Conservation (phyloP, 768 basidiomycete genomes). For the Lentinula aciculospora region DNA sequence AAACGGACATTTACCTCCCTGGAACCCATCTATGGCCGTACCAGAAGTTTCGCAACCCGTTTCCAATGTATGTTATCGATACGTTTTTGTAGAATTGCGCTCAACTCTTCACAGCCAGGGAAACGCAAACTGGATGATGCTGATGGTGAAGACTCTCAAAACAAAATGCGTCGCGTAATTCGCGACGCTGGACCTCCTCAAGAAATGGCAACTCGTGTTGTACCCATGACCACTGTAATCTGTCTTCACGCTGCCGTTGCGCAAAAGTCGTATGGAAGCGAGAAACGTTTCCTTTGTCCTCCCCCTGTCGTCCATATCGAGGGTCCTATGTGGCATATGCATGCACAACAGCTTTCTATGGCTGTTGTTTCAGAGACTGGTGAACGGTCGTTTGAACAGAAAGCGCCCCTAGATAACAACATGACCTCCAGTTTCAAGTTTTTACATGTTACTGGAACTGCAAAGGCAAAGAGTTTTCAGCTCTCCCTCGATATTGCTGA, state of each 20-base stretch:
- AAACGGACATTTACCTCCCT: constrained; percentile 27
- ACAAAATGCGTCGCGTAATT: constrained; percentile 80
- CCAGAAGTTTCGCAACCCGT: constrained; percentile 19
- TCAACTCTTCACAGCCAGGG: constrained; percentile 20
- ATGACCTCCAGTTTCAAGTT: constrained; percentile 91
- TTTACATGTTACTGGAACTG: constrained; percentile 81
- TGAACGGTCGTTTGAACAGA: constrained; percentile 80
- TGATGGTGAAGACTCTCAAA: constrained; percentile 60
- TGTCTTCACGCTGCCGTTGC: constrained; percentile 91
- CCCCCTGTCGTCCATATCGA: constrained; percentile 92
- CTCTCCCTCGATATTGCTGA: constrained; percentile 83
- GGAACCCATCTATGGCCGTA: constrained; percentile 24
- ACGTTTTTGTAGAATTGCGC: constrained; percentile 13
- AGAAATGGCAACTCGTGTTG: constrained; percentile 58
- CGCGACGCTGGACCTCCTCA: constrained; percentile 65
- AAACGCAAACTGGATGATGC: constrained; percentile 76
- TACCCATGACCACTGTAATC: constrained; percentile 88
- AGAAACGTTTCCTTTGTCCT: constrained; percentile 91
- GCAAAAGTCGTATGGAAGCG: constrained; percentile 94
- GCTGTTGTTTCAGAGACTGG: constrained; percentile 80
- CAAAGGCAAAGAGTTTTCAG: constrained; percentile 87
- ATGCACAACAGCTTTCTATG: constrained; percentile 78
- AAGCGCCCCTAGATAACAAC: constrained; percentile 75
- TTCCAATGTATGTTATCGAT: constrained; percentile 30
- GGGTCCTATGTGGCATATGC: constrained; percentile 82